Evolutionary conservation across 228 moss, liverwort and hornwort species (phyloP).

Genomic region (Sphagnum fallax): DNA sequence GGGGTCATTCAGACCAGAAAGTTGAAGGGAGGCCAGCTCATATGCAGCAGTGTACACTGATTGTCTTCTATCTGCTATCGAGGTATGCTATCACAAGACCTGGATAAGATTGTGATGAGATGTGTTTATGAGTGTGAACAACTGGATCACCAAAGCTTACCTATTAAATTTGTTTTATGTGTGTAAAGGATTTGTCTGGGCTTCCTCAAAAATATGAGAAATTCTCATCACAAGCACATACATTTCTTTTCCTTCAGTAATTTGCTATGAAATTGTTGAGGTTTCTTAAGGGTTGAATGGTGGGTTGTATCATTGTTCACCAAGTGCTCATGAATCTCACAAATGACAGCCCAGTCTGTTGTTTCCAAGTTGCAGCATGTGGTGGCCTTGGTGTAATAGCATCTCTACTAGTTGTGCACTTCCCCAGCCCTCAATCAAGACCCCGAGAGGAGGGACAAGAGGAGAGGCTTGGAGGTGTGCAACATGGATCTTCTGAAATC

Average conservation of each 20-base stretch:
- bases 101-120: no score
- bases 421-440: slow-evolving; percentile 1
- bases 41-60: slow-evolving; percentile 23
- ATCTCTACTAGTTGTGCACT: slow-evolving; percentile 34
- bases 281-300: no score
- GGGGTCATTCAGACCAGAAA: slow-evolving; percentile 4
- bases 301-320: not conserved
- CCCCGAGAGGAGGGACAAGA: no score
- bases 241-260: no score
- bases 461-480: no score
- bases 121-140: no score
- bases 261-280: no score
- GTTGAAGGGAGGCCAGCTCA: slow-evolving; percentile 13
- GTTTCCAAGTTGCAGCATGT: slow-evolving; percentile 36
- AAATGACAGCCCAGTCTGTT: slow-evolving; percentile 43
- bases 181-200: no score
- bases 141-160: no score
- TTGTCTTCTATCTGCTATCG: slow-evolving; percentile 43
- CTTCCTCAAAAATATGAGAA: no score
- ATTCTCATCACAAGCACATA: no score
- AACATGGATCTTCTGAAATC: not conserved
- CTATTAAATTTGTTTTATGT: no score
- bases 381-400: slow-evolving; percentile 36
- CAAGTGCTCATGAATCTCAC: slow-evolving; percentile 57
- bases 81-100: slow-evolving; percentile 12